Evolutionary conservation across 352 stramenopile species (phyloP).

Genomic region (Globisporangium parvum): DNA sequence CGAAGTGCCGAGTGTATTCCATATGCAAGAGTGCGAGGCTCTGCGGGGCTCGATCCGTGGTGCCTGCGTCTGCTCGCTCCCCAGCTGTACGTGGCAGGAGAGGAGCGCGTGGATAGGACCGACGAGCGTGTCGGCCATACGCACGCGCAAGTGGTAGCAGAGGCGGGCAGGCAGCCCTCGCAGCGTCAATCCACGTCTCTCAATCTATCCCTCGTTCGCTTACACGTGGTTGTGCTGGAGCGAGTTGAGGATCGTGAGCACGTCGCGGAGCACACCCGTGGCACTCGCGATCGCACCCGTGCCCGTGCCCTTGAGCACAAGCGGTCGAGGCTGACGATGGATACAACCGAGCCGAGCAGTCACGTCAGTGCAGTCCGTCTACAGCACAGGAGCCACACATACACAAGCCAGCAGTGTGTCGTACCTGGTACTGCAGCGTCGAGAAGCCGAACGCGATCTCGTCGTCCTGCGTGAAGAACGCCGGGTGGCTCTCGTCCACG

Average conservation of each 20-base stretch:
- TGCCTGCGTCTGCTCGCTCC: not conserved
- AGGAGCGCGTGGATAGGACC: not conserved
- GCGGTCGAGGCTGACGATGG: conserved; percentile 29
- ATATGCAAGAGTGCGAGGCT: no score
- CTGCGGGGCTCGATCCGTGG: no score
- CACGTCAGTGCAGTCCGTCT: not conserved
- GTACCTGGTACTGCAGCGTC: conserved; percentile 59
- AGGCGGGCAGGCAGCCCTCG: not conserved
- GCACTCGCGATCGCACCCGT: conserved; percentile 54
- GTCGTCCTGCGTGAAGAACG: conserved; percentile 55
- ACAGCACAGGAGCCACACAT: not conserved
- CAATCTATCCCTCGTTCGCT: not conserved
- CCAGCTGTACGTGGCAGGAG: not conserved
- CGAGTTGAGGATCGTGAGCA: conserved; percentile 67
- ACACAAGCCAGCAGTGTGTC: not conserved
- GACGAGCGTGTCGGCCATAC: not conserved
- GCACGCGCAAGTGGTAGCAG: not conserved
- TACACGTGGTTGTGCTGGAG: conserved; percentile 44
- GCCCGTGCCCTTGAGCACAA: conserved; percentile 67
- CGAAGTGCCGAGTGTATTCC: no score
- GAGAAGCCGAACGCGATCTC: conserved; percentile 71
- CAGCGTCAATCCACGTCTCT: not conserved
- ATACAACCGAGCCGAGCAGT: not conserved
- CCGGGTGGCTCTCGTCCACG: conserved; percentile 54
- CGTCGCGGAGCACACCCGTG: conserved; percentile 67